Conservation (phyloP, 2,329 filamentous ascomycete species). For the Biscogniauxia marginata region DNA sequence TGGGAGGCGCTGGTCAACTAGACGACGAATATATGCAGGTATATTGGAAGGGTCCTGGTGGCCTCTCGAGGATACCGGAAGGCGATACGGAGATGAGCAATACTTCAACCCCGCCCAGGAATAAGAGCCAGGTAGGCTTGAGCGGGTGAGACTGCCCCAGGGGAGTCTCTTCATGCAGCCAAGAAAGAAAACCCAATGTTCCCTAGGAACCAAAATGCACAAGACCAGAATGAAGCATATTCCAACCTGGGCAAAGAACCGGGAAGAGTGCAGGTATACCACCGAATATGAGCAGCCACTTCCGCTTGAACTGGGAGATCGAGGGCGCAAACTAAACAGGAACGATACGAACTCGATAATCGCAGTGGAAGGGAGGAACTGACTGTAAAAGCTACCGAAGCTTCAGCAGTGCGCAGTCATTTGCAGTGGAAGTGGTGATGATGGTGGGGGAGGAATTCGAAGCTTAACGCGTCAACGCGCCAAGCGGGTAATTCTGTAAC, state of each 20-base stretch:
- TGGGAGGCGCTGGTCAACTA: background rate
- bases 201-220: background rate
- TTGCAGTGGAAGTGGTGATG: no score
- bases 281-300: background rate
- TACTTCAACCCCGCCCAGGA: slow-evolving; percentile 25
- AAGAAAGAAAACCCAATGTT: background rate
- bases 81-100: slow-evolving; percentile 52
- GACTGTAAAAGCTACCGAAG: background rate
- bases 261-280: background rate
- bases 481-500: background rate
- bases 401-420: background rate
- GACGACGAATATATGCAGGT: background rate
- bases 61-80: slow-evolving; percentile 55
- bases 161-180: background rate
- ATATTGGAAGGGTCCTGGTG: slow-evolving; percentile 45
- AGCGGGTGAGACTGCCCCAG: slow-evolving; percentile 19
- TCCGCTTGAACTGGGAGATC: background rate
- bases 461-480: slow-evolving; percentile 5
- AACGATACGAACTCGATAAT: background rate
- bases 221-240: background rate
- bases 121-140: slow-evolving; percentile 5
- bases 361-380: no score
- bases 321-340: background rate
- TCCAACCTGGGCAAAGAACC: background rate
- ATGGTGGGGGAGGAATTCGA: background rate